A percentile compares a stretch with the other conserved stretches of the same genome.
phyloP scores from a whole-genome alignment of 2,329 filamentous ascomycete genomes.

The Fusarium buxicola region DNA sequence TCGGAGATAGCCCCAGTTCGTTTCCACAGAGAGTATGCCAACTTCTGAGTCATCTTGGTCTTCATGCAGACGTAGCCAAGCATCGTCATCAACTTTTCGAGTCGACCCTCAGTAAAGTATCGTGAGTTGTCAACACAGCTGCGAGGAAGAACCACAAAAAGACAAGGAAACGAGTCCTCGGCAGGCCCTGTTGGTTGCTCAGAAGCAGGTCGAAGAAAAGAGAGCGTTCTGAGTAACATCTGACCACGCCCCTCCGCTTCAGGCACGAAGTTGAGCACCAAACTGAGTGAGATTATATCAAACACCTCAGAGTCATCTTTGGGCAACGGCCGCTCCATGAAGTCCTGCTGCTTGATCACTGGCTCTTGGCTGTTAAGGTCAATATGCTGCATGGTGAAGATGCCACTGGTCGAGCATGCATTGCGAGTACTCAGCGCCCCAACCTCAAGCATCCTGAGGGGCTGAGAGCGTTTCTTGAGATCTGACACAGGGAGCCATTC shows the following conservation, averaged over 20 bases:
- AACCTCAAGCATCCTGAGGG: slow-evolving; percentile 82
- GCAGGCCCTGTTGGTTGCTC: slow-evolving; percentile 30
- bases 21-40: slow-evolving; percentile 91
- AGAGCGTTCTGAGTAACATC: slow-evolving; percentile 83
- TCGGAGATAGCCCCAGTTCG: slow-evolving; percentile 49
- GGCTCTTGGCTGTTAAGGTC: slow-evolving; percentile 89
- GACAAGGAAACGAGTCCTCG: slow-evolving; percentile 66
- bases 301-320: slow-evolving; percentile 72
- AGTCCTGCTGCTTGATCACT: slow-evolving; percentile 88
- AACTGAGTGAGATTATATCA: slow-evolving; percentile 89
- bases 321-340: slow-evolving; percentile 88
- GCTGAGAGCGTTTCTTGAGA: slow-evolving; percentile 41
- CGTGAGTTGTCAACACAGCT: slow-evolving; percentile 91
- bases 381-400: slow-evolving; percentile 83
- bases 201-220: slow-evolving; percentile 68
- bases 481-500: slow-evolving; percentile 65
- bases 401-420: slow-evolving; percentile 78
- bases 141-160: slow-evolving; percentile 91
- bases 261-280: slow-evolving; percentile 95
- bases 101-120: slow-evolving; percentile 79
- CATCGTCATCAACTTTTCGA: slow-evolving; percentile 79
- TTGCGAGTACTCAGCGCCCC: slow-evolving; percentile 88
- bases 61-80: slow-evolving; percentile 77
- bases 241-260: slow-evolving; percentile 79
- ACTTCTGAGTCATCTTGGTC: slow-evolving; percentile 81